Conservation (phyloP, 2,329 filamentous ascomycete species). For the Fusarium albosuccineum region DNA sequence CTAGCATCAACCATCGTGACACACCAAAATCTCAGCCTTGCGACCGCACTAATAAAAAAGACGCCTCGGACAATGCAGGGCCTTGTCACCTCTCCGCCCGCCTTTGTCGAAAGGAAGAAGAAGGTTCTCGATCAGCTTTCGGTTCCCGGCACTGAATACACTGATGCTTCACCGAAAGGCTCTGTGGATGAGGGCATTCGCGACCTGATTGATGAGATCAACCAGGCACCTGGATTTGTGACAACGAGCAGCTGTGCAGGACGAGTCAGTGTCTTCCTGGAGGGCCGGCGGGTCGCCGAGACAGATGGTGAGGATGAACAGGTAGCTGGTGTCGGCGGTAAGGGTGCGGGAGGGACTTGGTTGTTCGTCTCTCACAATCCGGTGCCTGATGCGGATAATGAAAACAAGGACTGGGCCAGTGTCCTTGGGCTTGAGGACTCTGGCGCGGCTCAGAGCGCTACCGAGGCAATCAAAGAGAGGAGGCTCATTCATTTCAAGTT, state of each 20-base stretch:
- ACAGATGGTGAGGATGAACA: slow-evolving; percentile 43
- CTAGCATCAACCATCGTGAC: slow-evolving; percentile 23
- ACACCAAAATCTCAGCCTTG: slow-evolving; percentile 42
- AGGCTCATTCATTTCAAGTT: slow-evolving; percentile 87
- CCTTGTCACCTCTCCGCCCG: slow-evolving; percentile 49
- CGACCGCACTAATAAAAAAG: slow-evolving; percentile 37
- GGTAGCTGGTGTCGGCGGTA: slow-evolving; percentile 79
- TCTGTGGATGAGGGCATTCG: slow-evolving; percentile 84
- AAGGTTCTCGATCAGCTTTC: slow-evolving; percentile 79
- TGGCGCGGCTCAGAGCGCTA: slow-evolving; percentile 43
- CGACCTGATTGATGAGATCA: slow-evolving; percentile 83
- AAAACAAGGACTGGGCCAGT: slow-evolving; percentile 49
- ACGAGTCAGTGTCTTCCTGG: slow-evolving; percentile 87
- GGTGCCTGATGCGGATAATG: slow-evolving; percentile 55
- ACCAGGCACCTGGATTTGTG: slow-evolving; percentile 78
- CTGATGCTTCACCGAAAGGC: slow-evolving; percentile 90
- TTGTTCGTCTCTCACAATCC: slow-evolving; percentile 89
- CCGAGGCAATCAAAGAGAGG: slow-evolving; percentile 48
- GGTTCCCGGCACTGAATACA: slow-evolving; percentile 77
- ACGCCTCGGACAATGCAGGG: slow-evolving; percentile 45
- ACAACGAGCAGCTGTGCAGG: slow-evolving; percentile 96
- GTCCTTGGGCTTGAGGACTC: slow-evolving; percentile 44
- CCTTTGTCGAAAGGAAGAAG: slow-evolving; percentile 74
- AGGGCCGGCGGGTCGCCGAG: slow-evolving; percentile 70
- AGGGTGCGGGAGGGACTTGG: slow-evolving; percentile 87